A percentile compares a stretch with the other conserved stretches of the same genome.
These are phyloP conservation scores for Phytomonas serpens DNA, from an alignment of 208 protist genomes.

Conservation along the genomic window DNA sequence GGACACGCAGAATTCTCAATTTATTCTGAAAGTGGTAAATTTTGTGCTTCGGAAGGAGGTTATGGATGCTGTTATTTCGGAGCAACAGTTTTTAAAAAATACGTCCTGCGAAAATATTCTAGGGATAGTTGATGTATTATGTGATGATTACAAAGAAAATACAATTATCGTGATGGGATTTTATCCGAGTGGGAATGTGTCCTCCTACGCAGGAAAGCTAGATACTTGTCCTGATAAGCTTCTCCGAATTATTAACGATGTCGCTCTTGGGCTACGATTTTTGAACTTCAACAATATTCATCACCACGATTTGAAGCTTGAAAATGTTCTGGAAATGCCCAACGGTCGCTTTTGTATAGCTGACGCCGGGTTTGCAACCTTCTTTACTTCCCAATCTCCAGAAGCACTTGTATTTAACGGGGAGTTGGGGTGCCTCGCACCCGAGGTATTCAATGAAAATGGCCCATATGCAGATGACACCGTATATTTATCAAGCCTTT, in stretches of 20 bases:
- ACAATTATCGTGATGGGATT: constrained; percentile 60
- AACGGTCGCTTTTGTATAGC: constrained; percentile 50
- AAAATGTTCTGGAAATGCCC: constrained; percentile 60
- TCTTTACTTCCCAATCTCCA: constrained; percentile 70
- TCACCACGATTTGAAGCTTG: constrained; percentile 77
- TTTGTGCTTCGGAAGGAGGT: constrained; percentile 48
- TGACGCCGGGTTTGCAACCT: constrained; percentile 58
- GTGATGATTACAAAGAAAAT: constrained; percentile 69
- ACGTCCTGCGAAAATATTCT: constrained; percentile 45
- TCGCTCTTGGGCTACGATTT: constrained; percentile 51
- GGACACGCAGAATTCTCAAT: not conserved
- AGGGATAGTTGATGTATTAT: constrained; percentile 51
- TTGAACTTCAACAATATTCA: constrained; percentile 71
- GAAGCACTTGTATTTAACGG: constrained; percentile 80
- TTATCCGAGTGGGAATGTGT: constrained; percentile 32
- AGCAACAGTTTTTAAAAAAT: constrained; percentile 51
- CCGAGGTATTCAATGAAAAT: constrained; percentile 52
- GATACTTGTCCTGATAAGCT: constrained; percentile 41
- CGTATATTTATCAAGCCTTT: constrained; percentile 5
- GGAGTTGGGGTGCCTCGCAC: constrained; percentile 65
- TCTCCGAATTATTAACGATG: constrained; percentile 38
- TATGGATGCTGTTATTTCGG: constrained; percentile 38
- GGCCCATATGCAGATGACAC: constrained; percentile 26
- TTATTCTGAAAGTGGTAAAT: constrained; percentile 62
- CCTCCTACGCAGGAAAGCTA: constrained; percentile 34